A percentile compares a stretch with the other conserved stretches of the same genome.
phyloP scores from a whole-genome alignment of 1,284 basidiomycete species.

The Mixia osmundae region DNA sequence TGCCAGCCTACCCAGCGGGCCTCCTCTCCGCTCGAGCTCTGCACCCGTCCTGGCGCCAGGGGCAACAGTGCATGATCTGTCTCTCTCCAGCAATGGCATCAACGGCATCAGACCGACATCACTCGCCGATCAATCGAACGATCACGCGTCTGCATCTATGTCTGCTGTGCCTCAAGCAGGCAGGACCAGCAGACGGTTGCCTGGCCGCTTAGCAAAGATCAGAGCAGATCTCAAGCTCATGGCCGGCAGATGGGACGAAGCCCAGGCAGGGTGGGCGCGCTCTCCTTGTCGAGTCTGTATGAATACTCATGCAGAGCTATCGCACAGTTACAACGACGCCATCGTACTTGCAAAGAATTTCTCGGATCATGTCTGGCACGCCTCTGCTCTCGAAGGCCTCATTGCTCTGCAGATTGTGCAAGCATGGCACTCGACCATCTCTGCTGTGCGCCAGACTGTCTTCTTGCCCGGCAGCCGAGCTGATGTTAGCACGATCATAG shows the following conservation, averaged over 20 bases:
- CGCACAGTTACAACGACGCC: constrained; percentile 71
- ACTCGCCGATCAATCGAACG: no score
- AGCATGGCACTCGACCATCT: not conserved
- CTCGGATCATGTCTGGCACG: constrained; percentile 64
- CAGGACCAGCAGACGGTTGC: constrained; percentile 11
- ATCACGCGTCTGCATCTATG: no score
- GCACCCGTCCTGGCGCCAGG: no score
- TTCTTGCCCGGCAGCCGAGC: no score
- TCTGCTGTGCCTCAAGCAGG: no score
- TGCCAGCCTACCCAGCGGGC: no score
- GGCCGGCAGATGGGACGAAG: constrained; percentile 54
- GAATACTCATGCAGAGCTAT: constrained; percentile 2
- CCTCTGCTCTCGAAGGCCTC: constrained; percentile 56
- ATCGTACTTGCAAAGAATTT: constrained; percentile 42
- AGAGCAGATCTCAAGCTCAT: constrained; percentile 70
- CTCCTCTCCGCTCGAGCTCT: no score
- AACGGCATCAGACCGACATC: no score
- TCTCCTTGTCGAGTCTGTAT: constrained; percentile 11
- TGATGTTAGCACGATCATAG: no score
- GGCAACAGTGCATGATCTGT: no score
- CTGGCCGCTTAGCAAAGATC: constrained; percentile 54
- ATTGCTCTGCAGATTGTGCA: constrained; percentile 23
- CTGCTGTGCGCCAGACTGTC: no score
- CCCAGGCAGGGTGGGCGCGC: constrained; percentile 50
- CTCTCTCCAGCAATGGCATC: no score